Conservation (phyloP, 345 rosid species). For the rapeseed (Brassica napus) region Da-Ae NC_063439.1:18204501-18205000, state of each 20-base stretch:
- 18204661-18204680: constrained; percentile 32
- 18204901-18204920: too few species aligned
- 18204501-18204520: constrained; percentile 38
- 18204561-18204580: not conserved
- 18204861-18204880: too few species aligned
- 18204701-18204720: constrained; percentile 35
- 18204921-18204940: too few species aligned
- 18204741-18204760: constrained; percentile 19
- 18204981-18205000: not conserved
- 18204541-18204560: not conserved
- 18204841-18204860: too few species aligned
- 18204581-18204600: not conserved
- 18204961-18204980: too few species aligned
- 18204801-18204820: not conserved
- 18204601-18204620: not conserved
- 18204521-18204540: constrained; percentile 34
- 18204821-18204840: too few species aligned
- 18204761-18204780: not conserved
- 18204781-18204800: not conserved
- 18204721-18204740: constrained; percentile 32
- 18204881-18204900: too few species aligned
- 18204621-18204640: constrained; percentile 35
- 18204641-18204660: constrained; percentile 17
- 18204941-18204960: too few species aligned
- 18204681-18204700: constrained; percentile 32